Evolutionary conservation across 306 rosid species (phyloP).

Genomic region (Glycine latifolia): DNA sequence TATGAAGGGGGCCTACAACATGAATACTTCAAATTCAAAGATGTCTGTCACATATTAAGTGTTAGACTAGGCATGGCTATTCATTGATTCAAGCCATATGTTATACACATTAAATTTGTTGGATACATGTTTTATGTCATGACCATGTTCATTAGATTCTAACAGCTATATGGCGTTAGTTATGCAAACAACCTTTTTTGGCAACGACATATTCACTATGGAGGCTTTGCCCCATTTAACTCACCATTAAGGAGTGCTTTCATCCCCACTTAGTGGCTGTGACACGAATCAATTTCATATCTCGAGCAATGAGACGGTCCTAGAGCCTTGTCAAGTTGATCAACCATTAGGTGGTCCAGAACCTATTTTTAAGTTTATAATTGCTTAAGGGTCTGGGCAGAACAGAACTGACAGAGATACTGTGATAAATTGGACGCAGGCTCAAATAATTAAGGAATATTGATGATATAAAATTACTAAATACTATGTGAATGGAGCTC

Average conservation of each 20-base stretch:
- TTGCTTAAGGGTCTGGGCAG: neutral
- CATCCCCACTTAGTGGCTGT: conserved; percentile 2
- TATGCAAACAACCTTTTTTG: neutral
- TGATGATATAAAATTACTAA: neutral
- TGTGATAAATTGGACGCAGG: neutral
- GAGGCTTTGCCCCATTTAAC: conserved; percentile 17
- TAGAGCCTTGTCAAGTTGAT: neutral
- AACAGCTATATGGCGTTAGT: neutral
- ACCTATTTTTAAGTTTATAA: neutral
- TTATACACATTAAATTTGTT: conserved; percentile 13
- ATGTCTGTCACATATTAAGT: conserved; percentile 1
- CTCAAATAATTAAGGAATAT: neutral
- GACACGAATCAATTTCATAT: neutral
- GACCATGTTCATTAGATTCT: conserved; percentile 12
- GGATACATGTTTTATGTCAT: conserved; percentile 26
- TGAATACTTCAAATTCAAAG: neutral
- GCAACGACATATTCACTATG: neutral
- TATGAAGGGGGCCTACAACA: conserved; percentile 18
- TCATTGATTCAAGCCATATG: neutral
- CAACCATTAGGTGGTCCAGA: conserved; percentile 13
- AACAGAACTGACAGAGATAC: neutral
- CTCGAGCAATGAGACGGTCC: neutral
- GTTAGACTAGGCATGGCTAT: conserved; percentile 2
- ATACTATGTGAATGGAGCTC: neutral
- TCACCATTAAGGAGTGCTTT: neutral